Conservation (phyloP, 1,284 basidiomycete species). For the Polyporus tsugae region DNA sequence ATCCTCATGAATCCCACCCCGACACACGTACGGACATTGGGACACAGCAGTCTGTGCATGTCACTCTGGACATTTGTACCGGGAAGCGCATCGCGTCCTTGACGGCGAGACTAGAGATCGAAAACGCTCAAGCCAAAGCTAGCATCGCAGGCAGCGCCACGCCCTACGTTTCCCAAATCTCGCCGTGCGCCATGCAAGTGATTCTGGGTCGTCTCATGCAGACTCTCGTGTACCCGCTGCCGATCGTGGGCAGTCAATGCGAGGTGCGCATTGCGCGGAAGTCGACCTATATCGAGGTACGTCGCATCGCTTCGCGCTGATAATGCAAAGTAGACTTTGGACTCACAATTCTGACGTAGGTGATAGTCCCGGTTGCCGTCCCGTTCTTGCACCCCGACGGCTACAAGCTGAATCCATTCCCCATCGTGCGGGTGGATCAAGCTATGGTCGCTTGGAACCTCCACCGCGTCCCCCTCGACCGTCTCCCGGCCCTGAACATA, state of each 20-base stretch:
- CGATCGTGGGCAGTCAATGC: conserved; percentile 40
- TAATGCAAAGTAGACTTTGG: neutral
- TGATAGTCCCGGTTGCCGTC: conserved; percentile 38
- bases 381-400: conserved; percentile 37
- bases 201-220: conserved; percentile 37
- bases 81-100: conserved; percentile 27
- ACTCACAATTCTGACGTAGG: conserved; percentile 31
- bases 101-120: conserved; percentile 37
- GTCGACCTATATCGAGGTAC: conserved; percentile 61
- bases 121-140: conserved; percentile 32
- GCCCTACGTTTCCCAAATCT: conserved; percentile 39
- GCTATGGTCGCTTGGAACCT: conserved; percentile 43
- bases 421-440: conserved; percentile 34
- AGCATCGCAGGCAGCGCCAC: conserved; percentile 33
- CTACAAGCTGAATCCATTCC: conserved; percentile 45
- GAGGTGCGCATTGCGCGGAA: conserved; percentile 58
- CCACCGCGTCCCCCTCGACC: conserved; percentile 50
- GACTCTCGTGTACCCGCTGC: conserved; percentile 44
- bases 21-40: neutral
- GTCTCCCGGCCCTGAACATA: conserved; percentile 44
- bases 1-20: no score
- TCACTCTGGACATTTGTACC: conserved; percentile 11
- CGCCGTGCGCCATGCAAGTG: conserved; percentile 44
- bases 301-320: conserved; percentile 20
- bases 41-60: conserved; percentile 42